Base-by-base conservation (phyloP, 495 filamentous ascomycete species). In the Aspergillus cristatus region DNA sequence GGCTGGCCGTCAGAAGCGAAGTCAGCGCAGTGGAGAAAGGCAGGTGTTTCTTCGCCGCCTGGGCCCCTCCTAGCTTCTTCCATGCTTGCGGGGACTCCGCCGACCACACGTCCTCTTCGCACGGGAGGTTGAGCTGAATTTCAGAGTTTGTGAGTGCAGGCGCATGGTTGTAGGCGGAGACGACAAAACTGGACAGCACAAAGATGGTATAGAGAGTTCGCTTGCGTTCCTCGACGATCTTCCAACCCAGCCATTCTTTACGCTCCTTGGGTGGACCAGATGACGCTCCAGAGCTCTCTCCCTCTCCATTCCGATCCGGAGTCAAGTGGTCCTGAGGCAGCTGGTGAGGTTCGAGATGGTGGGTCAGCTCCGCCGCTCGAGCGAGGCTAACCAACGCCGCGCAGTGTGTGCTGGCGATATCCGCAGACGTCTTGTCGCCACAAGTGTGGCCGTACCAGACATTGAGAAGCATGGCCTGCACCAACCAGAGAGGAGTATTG, bases 401-500 rank as follows among this genome's bases (percentile, higher is more conserved):
- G 49, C 86, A 93, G 46, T 96, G 91, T 1, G 81, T 94, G 43
- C 79, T 85, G 2, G 91, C 91, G 46, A 93, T 94, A 55, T 95
- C 86, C 24, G 85, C 85, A 11, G 86, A 81, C 24, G 72, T 77
- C 62, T 90, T 91, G 53, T 98, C 90, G 17, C 85, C 93, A 55
- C 86, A 95, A 46, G 94, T 88, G 48, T 97, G 86, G 7, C 93
- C 93, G 48, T 94, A 98, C 8, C 97, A 82, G 24, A 97, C 84
- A 60, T 94, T 96, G 28, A 98, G 71, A 18, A 98, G 72, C 91
- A 98, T 96, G 1, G 91, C 89, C 53, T 98, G 91, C n/a, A 98
- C 86, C 18, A 98, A 72, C 91, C 91, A 96, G 34, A 96, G 70
- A 2, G 91, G 91, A 10, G 87, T 95, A 26, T 78, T 76, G 46